A percentile compares a stretch with the other conserved stretches of the same genome.
These are phyloP conservation scores for Stagonosporopsis cucurbitacearum DNA, from an alignment of 2,329 filamentous ascomycete genomes.

Conservation along the genomic window DNA sequence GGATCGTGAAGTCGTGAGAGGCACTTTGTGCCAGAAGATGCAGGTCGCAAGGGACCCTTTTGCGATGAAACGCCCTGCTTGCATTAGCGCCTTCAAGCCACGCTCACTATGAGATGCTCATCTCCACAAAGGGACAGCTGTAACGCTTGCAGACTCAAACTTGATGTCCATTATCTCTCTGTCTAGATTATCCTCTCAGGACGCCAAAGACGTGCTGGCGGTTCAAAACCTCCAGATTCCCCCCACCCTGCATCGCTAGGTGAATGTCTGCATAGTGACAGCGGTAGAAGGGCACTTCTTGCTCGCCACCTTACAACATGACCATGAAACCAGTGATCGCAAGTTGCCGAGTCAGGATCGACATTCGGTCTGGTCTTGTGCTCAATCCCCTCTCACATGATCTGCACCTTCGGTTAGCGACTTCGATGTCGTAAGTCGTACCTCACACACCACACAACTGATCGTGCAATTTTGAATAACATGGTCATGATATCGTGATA, in stretches of 20 bases:
- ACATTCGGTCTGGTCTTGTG: neutral
- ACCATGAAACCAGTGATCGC: neutral
- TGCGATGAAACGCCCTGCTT: slow-evolving; percentile 15
- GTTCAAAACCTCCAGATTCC: no score
- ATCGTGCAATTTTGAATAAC: slow-evolving; percentile 3
- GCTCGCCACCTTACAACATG: neutral
- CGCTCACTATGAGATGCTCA: neutral
- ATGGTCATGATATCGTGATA: slow-evolving; percentile 33
- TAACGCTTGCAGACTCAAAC: neutral
- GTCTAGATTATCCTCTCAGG: neutral
- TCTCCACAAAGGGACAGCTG: neutral
- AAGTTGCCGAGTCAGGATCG: neutral
- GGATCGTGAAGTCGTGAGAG: slow-evolving; percentile 42
- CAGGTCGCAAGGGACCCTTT: slow-evolving; percentile 14
- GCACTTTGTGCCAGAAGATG: slow-evolving; percentile 15
- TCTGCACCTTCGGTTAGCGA: slow-evolving; percentile 11
- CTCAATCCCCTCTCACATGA: slow-evolving; percentile 10
- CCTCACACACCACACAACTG: slow-evolving; percentile 6
- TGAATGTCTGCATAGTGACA: neutral
- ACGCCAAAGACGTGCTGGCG: no score
- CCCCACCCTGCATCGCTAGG: no score
- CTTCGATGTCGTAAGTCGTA: slow-evolving; percentile 1
- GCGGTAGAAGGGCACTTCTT: neutral
- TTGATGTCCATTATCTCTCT: neutral
- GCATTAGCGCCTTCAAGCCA: slow-evolving; percentile 11